Percentiles rank a stretch among this genome's conserved stretches.
phyloP scores from a whole-genome alignment of 148 eudicot genomes.

The Camellia japonica region DNA sequence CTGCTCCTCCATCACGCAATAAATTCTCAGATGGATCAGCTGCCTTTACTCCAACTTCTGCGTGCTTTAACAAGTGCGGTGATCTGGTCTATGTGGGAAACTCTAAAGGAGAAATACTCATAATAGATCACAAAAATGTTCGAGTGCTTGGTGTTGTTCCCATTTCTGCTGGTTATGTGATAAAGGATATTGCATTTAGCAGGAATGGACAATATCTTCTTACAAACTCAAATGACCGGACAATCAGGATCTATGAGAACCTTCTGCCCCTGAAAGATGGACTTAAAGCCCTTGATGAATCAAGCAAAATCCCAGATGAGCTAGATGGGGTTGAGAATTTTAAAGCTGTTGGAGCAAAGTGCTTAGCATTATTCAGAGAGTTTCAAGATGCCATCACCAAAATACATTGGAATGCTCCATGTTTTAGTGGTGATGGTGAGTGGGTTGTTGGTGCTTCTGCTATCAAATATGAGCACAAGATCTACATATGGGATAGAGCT shows the following conservation, averaged over 20 bases:
- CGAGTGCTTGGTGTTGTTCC: conserved; percentile 62
- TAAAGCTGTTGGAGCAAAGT: conserved; percentile 68
- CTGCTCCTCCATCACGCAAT: conserved; percentile 54
- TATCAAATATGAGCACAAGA: conserved; percentile 95
- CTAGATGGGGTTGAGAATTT: conserved; percentile 55
- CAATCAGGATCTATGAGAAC: conserved; percentile 86
- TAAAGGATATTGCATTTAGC: conserved; percentile 76
- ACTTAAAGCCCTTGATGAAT: conserved; percentile 52
- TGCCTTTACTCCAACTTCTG: conserved; percentile 71
- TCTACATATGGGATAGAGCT: conserved; percentile 88
- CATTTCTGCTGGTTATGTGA: conserved; percentile 65
- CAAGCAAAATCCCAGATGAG: conserved; percentile 33
- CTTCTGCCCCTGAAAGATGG: conserved; percentile 62
- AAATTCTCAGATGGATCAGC: conserved; percentile 79
- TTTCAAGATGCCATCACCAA: conserved; percentile 92
- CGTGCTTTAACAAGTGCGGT: conserved; percentile 87
- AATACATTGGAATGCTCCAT: conserved; percentile 93
- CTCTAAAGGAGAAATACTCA: conserved; percentile 88
- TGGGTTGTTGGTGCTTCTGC: conserved; percentile 99
- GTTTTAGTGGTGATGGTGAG: conserved; percentile 97
- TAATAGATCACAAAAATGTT: conserved; percentile 53
- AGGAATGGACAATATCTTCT: conserved; percentile 81
- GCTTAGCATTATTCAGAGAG: conserved; percentile 75
- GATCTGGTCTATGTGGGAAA: conserved; percentile 93
- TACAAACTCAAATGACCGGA: conserved; percentile 91